phyloP scores from a whole-genome alignment of 441 rosid genomes.

The Macaranga tanarius region DNA sequence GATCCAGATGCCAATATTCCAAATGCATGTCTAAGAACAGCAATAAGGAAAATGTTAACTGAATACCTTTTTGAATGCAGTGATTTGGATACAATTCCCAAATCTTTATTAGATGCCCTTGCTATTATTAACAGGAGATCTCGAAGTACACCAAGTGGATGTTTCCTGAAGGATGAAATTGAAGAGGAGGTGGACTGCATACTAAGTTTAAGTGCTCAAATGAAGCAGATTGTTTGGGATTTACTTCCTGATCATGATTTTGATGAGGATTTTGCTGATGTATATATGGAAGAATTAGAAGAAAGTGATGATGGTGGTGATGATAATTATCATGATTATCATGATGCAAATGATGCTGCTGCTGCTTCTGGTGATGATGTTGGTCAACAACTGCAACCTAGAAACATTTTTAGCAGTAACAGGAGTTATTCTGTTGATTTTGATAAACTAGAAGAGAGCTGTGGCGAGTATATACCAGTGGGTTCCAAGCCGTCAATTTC shows the following conservation, averaged over 20 bases:
- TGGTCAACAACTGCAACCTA: slow-evolving; percentile 24
- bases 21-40: slow-evolving; percentile 46
- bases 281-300: slow-evolving; percentile 68
- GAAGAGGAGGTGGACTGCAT: slow-evolving; percentile 69
- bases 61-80: slow-evolving; percentile 73
- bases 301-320: slow-evolving; percentile 55
- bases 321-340: slow-evolving; percentile 19
- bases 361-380: slow-evolving; percentile 16
- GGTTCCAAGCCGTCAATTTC: slow-evolving; percentile 20
- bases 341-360: neutral
- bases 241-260: slow-evolving; percentile 49
- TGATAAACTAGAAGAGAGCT: slow-evolving; percentile 46
- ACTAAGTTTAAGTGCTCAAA: slow-evolving; percentile 64
- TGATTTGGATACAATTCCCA: slow-evolving; percentile 61
- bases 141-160: slow-evolving; percentile 27
- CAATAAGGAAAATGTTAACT: slow-evolving; percentile 52
- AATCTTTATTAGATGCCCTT: slow-evolving; percentile 59
- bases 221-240: slow-evolving; percentile 62
- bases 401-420: slow-evolving; percentile 23
- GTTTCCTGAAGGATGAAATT: slow-evolving; percentile 43
- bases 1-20: slow-evolving; percentile 52
- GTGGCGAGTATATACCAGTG: slow-evolving; percentile 47
- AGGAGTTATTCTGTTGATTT: slow-evolving; percentile 35
- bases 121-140: slow-evolving; percentile 53
- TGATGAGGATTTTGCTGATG: slow-evolving; percentile 62